Conservation (phyloP, 2,329 filamentous ascomycete genomes). For the Fonsecaea pugnacius region DNA sequence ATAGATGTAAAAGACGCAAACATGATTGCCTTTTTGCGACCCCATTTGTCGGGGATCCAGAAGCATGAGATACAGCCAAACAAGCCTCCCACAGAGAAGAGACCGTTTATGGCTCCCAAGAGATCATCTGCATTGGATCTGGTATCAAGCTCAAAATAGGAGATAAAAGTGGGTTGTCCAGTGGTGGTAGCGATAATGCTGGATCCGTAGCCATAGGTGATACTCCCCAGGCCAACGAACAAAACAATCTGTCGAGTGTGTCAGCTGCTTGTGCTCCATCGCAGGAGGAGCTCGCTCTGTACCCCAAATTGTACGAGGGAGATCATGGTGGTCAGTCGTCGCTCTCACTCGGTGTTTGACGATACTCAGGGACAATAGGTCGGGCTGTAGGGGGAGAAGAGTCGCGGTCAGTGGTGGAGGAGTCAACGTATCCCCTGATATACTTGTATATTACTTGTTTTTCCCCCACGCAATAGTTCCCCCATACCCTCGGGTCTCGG, state of each 20-base stretch:
- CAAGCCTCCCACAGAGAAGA: constrained; percentile 16
- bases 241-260: neutral
- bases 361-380: neutral
- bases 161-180: constrained; percentile 44
- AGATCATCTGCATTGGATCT: constrained; percentile 42
- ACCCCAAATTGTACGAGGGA: constrained; percentile 1
- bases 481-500: constrained; percentile 3
- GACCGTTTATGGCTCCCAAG: constrained; percentile 39
- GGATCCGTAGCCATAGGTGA: constrained; percentile 39
- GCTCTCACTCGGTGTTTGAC: neutral
- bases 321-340: neutral
- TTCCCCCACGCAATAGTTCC: neutral
- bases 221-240: constrained; percentile 7
- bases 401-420: neutral
- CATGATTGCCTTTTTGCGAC: constrained; percentile 11
- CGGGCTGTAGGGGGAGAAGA: neutral
- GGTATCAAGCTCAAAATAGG: constrained; percentile 50
- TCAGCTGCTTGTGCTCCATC: neutral
- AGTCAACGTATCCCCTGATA: neutral
- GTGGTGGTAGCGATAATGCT: constrained; percentile 50
- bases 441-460: neutral
- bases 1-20: constrained; percentile 1
- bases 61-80: constrained; percentile 46
- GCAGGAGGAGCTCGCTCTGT: neutral
- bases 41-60: constrained; percentile 9